Conservation (phyloP, 108 stramenopile genomes). For the Conticribra weissflogii region DNA sequence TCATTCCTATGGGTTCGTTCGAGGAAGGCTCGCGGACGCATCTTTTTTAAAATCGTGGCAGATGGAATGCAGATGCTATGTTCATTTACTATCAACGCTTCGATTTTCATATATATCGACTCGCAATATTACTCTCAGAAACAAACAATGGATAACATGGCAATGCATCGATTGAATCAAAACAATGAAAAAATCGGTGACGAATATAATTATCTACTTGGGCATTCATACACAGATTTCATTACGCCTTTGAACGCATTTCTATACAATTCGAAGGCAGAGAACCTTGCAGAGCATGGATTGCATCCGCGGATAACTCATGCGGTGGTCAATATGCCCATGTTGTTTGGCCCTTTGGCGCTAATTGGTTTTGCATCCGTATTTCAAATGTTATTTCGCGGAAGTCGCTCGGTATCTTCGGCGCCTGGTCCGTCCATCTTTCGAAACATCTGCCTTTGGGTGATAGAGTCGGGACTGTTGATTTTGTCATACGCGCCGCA, state of each 20-base stretch:
- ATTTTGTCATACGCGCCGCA: constrained; percentile 78
- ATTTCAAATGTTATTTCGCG: not conserved
- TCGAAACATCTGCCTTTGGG: constrained; percentile 28
- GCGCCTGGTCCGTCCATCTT: not conserved
- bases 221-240: constrained; percentile 28
- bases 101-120: constrained; percentile 45
- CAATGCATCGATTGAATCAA: not conserved
- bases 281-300: constrained; percentile 75
- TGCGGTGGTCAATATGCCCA: constrained; percentile 76
- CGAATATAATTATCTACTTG: too few relatives aligned
- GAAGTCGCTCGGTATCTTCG: not conserved
- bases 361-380: constrained; percentile 35
- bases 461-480: constrained; percentile 53
- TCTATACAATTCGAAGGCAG: constrained; percentile 67
- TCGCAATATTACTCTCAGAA: constrained; percentile 45
- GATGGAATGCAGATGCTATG: constrained; percentile 16
- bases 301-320: constrained; percentile 80
- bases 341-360: constrained; percentile 74
- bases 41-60: not conserved
- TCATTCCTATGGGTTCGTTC: constrained; percentile 41
- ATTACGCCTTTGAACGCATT: constrained; percentile 81
- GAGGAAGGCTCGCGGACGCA: constrained; percentile 21
- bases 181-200: not conserved
- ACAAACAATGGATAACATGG: not conserved
- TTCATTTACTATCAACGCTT: constrained; percentile 39